These are phyloP conservation scores for Boletellus emodensis DNA, from an alignment of 768 basidiomycete species.

Conservation along the genomic window DNA sequence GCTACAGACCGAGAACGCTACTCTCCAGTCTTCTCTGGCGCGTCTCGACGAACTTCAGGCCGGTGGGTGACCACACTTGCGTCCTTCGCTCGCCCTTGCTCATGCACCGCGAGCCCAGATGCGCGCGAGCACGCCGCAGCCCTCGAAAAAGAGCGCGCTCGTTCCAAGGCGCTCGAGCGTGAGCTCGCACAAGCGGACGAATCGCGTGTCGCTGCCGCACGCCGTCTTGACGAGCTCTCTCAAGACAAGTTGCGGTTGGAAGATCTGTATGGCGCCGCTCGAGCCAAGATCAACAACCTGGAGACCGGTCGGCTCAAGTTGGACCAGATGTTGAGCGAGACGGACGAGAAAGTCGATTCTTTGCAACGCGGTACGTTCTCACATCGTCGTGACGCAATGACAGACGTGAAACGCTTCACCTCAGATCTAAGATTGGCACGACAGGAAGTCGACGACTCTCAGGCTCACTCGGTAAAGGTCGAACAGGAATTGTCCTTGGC, in stretches of 20 bases:
- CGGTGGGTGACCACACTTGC: constrained; percentile 18
- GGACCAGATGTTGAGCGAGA: constrained; percentile 11
- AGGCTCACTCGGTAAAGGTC: constrained; percentile 10
- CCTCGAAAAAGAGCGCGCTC: constrained; percentile 19
- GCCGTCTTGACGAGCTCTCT: constrained; percentile 17
- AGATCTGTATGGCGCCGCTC: constrained; percentile 6
- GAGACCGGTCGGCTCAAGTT: constrained; percentile 9
- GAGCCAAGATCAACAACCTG: constrained; percentile 16
- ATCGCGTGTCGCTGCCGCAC: constrained; percentile 5
- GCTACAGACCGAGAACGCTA: constrained; percentile 25
- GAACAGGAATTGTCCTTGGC: constrained; percentile 23
- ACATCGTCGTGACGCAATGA: constrained; percentile 18
- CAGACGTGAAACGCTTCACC: constrained; percentile 19
- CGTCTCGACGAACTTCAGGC: constrained; percentile 30
- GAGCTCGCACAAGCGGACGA: constrained; percentile 20
- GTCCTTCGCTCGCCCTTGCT: background rate
- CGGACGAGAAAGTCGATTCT: constrained; percentile 5
- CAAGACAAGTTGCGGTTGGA: constrained; percentile 26
- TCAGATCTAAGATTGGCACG: constrained; percentile 16
- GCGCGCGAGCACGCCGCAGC: constrained; percentile 8
- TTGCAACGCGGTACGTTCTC: constrained; percentile 21
- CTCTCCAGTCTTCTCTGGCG: constrained; percentile 24
- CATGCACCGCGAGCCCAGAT: constrained; percentile 12
- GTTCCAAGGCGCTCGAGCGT: constrained; percentile 17
- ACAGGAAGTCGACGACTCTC: constrained; percentile 9